phyloP scores from a whole-genome alignment of 2,329 filamentous ascomycete species.

The Sporothrix mexicana region DNA sequence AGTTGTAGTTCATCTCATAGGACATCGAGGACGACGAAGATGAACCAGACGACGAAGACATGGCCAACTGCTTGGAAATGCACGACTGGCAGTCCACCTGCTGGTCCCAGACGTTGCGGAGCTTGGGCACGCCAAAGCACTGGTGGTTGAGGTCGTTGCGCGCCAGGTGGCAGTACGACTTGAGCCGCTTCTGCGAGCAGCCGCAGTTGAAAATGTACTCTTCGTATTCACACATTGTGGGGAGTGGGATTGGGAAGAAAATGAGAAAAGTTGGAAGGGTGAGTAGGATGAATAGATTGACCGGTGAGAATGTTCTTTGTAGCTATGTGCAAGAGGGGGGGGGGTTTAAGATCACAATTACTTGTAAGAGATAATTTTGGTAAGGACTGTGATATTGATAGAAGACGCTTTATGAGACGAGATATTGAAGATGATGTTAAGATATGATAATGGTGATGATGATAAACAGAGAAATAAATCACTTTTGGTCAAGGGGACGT shows the following conservation, averaged over 20 bases:
- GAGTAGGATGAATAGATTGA: not conserved
- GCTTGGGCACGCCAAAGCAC: conserved; percentile 70
- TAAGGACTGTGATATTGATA: not conserved
- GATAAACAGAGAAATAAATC: not conserved
- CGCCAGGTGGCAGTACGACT: conserved; percentile 75
- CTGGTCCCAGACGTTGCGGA: conserved; percentile 66
- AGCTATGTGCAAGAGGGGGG: too few species aligned
- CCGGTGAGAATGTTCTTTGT: too few species aligned
- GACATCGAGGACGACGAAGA: conserved; percentile 1
- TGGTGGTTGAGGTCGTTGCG: conserved; percentile 73
- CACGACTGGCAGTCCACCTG: conserved; percentile 55
- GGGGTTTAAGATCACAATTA: too few species aligned
- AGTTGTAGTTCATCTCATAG: not conserved
- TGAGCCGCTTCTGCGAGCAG: conserved; percentile 64
- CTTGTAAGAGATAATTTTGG: not conserved
- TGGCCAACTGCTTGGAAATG: conserved; percentile 12
- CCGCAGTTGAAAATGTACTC: conserved; percentile 70
- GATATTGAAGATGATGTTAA: too few species aligned
- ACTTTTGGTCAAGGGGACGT: not conserved
- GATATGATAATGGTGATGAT: not conserved
- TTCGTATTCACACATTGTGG: conserved; percentile 72
- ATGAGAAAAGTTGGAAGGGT: not conserved
- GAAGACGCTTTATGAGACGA: not conserved
- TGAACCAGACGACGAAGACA: not conserved
- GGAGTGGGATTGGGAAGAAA: not conserved